Conservation (phyloP, 495 filamentous ascomycete genomes). For the Polyplosphaeria fusca region DNA sequence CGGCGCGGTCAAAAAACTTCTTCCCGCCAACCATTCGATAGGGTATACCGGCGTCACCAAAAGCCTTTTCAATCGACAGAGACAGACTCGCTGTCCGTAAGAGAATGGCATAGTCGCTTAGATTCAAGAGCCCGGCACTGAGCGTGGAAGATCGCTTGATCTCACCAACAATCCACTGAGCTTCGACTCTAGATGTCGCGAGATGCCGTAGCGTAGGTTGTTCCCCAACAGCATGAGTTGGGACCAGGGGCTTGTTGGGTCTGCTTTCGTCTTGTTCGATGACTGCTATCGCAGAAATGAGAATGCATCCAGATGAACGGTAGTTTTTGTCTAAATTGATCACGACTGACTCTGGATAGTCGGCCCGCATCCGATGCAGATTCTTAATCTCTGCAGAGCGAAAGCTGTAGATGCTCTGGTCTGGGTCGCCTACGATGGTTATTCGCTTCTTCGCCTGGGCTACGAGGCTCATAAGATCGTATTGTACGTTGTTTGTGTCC, state of each 20-base stretch:
- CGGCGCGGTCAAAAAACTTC: conserved; percentile 87
- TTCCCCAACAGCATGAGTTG: conserved; percentile 78
- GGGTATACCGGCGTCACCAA: conserved; percentile 81
- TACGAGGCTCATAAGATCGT: conserved; percentile 89
- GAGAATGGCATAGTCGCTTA: conserved; percentile 81
- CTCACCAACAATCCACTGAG: conserved; percentile 84
- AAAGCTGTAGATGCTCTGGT: conserved; percentile 98
- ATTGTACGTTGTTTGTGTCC: conserved; percentile 94
- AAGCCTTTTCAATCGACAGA: conserved; percentile 73
- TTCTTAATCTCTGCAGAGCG: conserved; percentile 96
- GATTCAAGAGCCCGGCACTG: conserved; percentile 67
- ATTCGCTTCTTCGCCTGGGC: conserved; percentile 69
- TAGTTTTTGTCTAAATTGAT: conserved; percentile 95
- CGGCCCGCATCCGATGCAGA: conserved; percentile 68
- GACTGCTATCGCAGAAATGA: conserved; percentile 74
- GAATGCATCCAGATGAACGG: conserved; percentile 85
- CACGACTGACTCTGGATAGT: conserved; percentile 73
- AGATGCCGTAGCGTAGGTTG: conserved; percentile 80
- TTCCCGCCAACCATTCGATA: conserved; percentile 94
- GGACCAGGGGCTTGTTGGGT: conserved; percentile 71
- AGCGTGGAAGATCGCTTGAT: conserved; percentile 68
- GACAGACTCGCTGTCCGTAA: conserved; percentile 82
- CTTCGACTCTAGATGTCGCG: conserved; percentile 69
- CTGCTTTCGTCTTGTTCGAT: conserved; percentile 87
- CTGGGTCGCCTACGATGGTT: conserved; percentile 94